These are phyloP conservation scores for Neoboletus brunneissimus DNA, from an alignment of 768 basidiomycete species.

Conservation along the genomic window DNA sequence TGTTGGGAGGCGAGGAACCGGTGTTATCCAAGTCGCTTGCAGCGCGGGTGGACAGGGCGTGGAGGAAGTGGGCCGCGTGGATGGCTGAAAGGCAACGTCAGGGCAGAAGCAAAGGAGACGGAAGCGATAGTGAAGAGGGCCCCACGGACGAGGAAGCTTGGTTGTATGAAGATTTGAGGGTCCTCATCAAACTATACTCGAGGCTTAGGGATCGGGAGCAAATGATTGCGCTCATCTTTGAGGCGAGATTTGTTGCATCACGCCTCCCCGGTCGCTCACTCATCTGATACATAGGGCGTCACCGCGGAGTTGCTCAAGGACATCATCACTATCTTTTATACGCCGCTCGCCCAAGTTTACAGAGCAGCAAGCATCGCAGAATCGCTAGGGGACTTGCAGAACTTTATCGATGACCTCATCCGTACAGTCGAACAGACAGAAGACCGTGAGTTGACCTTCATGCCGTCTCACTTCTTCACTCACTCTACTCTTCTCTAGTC, in stretches of 20 bases:
- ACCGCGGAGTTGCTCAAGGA: conserved; percentile 96
- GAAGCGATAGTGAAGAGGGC: conserved; percentile 89
- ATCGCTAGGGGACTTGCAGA: conserved; percentile 87
- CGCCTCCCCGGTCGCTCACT: background rate
- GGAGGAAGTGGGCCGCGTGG: conserved; percentile 79
- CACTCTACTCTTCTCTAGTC: conserved; percentile 42
- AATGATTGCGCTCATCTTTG: conserved; percentile 89
- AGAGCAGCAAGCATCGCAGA: conserved; percentile 96
- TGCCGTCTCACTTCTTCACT: background rate
- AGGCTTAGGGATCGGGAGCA: conserved; percentile 86
- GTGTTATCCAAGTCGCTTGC: conserved; percentile 73
- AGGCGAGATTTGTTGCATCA: conserved; percentile 50
- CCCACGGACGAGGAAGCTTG: conserved; percentile 94
- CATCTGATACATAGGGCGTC: conserved; percentile 58
- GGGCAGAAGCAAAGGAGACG: conserved; percentile 23
- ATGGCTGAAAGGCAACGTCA: conserved; percentile 53
- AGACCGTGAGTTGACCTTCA: conserved; percentile 58
- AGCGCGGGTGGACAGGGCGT: conserved; percentile 74
- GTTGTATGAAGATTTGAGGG: conserved; percentile 88
- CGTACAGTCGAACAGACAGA: conserved; percentile 90
- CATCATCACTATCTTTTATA: conserved; percentile 98
- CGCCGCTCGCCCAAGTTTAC: conserved; percentile 95
- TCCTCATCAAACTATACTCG: conserved; percentile 76
- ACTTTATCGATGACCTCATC: conserved; percentile 92
- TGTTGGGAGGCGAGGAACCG: conserved; percentile 78